phyloP scores from a whole-genome alignment of 495 filamentous ascomycete genomes.

The Podospora appendiculata region DNA sequence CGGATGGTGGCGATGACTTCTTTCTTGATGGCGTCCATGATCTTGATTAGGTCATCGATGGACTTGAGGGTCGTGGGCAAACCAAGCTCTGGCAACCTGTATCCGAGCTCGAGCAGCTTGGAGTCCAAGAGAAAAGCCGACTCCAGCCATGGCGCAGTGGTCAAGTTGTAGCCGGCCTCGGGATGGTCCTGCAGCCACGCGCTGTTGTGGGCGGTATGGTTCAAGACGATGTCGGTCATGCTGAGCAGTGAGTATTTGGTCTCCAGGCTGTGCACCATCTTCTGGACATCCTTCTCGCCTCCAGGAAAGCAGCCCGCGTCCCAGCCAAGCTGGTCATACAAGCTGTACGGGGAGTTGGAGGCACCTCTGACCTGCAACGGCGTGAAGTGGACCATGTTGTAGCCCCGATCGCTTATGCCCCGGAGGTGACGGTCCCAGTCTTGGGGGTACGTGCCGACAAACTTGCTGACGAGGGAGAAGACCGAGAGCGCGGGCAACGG shows the following conservation, averaged over 20 bases:
- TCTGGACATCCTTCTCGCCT: constrained; percentile 75
- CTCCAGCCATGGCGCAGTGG: constrained; percentile 88
- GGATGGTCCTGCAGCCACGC: constrained; percentile 91
- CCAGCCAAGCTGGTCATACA: constrained; percentile 86
- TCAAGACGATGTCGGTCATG: constrained; percentile 95
- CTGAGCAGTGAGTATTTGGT: constrained; percentile 76
- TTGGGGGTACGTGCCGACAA: constrained; percentile 84
- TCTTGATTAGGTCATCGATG: constrained; percentile 64
- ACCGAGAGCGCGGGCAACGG: constrained; percentile 82
- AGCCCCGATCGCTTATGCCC: constrained; percentile 80
- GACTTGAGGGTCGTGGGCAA: constrained; percentile 66
- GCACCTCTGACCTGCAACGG: constrained; percentile 80
- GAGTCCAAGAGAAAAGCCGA: constrained; percentile 83
- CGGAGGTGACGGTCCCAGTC: constrained; percentile 85
- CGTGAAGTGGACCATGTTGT: constrained; percentile 99
- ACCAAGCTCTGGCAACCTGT: constrained; percentile 55
- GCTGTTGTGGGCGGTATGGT: constrained; percentile 95
- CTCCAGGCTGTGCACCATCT: constrained; percentile 74
- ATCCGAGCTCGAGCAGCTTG: constrained; percentile 69
- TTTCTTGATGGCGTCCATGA: constrained; percentile 79
- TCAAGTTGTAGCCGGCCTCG: constrained; percentile 90
- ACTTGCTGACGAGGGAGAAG: constrained; percentile 94
- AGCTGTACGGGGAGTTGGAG: constrained; percentile 95
- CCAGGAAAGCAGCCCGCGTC: constrained; percentile 76
- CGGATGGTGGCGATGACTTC: constrained; percentile 66